Percentiles rank a stretch among this genome's conserved stretches.
These are phyloP conservation scores for Teunomyces kruisii DNA, from an alignment of 805 yeast species.

Conservation along the genomic window DNA sequence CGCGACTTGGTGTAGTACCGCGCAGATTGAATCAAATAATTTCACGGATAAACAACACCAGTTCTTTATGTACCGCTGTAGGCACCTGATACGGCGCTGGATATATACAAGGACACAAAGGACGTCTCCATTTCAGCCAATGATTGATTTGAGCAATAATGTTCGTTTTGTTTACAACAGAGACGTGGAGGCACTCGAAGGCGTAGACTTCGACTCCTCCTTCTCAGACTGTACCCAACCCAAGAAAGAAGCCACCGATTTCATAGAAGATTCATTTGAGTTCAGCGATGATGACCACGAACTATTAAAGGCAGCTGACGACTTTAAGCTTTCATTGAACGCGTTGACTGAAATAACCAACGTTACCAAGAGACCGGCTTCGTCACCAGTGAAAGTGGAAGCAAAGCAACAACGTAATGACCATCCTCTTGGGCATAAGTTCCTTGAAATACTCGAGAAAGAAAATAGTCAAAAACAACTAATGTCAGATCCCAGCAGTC, in stretches of 20 bases:
- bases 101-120: background rate
- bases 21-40: background rate
- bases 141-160: background rate
- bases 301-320: slow-evolving; percentile 10
- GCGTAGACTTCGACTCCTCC: slow-evolving; percentile 9
- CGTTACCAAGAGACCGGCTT: background rate
- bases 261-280: slow-evolving; percentile 8
- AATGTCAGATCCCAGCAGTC: background rate
- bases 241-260: background rate
- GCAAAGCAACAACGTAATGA: background rate
- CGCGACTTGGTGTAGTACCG: background rate
- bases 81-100: slow-evolving; percentile 3
- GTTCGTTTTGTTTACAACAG: background rate
- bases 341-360: background rate
- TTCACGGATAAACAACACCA: background rate
- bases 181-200: slow-evolving; percentile 5
- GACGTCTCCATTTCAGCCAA: background rate
- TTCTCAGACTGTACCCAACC: slow-evolving; percentile 2
- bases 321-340: background rate
- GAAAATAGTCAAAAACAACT: background rate
- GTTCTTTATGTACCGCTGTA: background rate
- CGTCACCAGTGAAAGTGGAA: background rate
- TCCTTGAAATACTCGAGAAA: background rate
- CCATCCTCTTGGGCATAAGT: background rate
- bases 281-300: slow-evolving; percentile 14